Base-by-base conservation (phyloP, 768 basidiomycete genomes). In the Lyophyllum decastes region DNA sequence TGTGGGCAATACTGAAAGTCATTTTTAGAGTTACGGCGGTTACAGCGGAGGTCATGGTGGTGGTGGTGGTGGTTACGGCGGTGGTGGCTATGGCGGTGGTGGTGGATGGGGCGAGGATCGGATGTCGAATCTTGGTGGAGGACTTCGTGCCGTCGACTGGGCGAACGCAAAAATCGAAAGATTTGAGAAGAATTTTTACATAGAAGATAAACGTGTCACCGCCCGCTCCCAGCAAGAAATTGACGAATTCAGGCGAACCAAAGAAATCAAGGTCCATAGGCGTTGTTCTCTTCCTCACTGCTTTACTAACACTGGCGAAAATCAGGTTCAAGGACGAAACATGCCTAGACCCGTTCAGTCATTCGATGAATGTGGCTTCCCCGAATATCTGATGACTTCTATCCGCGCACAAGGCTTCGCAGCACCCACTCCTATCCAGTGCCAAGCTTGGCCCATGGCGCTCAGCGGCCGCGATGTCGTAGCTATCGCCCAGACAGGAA, bases 381-480 rank as follows among this genome's bases (percentile, higher is more conserved):
- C 97, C 10, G 94, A 96, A 65, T 98, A 98, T 74, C 84, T 99
- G 59, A 87, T 98, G 88, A 76, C 85, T 52, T 92, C 96, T 50
- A 95, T 99, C 72, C 89, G 84, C 58, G 92, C 93, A 10, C 94
- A 97, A 76, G 97, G 97, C 30, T 99, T 99, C 77, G 73, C 86
- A 26, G 71, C 82, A 1, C 97, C 97, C 0, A 95, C 96, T 7
- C 89, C 97, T 49, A 98, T 99, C 68, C 97, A 99, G 70, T 97
- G 96, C 69, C 97, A 99, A 72, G 91, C 95, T 17, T 99, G 97
- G 97, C 97, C 97, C 0, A 98, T 98, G 95, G 96, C 97, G 2
- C 79, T 98, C 26, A 93, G 84, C 49, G 96, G 96, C 54, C 83
- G 94, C 59, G 96, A 99, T 74, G 82, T 98, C 38, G 91, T 96